These are phyloP conservation scores for Penicillium canescens DNA, from an alignment of 495 filamentous ascomycete species.

Conservation along the genomic window DNA sequence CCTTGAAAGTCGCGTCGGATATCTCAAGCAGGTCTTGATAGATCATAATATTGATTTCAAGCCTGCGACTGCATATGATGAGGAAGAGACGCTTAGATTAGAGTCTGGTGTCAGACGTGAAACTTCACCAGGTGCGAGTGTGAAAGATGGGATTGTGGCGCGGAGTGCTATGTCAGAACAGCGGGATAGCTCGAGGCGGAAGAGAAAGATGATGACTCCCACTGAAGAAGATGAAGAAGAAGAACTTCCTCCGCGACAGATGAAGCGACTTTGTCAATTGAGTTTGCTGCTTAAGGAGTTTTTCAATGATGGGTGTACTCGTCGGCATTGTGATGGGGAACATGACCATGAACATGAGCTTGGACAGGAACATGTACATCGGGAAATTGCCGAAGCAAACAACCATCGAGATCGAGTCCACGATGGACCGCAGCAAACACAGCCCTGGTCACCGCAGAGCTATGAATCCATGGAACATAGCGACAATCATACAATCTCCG, in stretches of 20 bases:
- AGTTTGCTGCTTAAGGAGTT: constrained; percentile 3
- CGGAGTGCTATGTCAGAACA: no score
- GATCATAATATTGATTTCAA: constrained; percentile 69
- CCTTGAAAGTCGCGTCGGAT: constrained; percentile 77
- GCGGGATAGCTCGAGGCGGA: background rate
- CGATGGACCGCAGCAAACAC: background rate
- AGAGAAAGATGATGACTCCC: background rate
- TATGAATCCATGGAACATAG: constrained; percentile 4
- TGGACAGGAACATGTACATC: no score
- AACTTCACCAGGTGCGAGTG: no score
- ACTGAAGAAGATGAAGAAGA: background rate
- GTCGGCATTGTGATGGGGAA: background rate
- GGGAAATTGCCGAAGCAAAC: no score
- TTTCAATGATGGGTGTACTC: background rate
- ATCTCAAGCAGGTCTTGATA: constrained; percentile 71
- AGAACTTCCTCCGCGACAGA: background rate
- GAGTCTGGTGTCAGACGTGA: constrained; percentile 25
- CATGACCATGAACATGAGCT: background rate
- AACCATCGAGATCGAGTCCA: background rate
- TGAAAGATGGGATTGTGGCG: background rate
- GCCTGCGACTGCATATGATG: constrained; percentile 71
- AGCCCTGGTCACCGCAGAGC: constrained; percentile 2
- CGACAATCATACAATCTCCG: background rate
- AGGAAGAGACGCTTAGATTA: constrained; percentile 35
- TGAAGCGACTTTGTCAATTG: constrained; percentile 4